A percentile compares a stretch with the other conserved stretches of the same genome.
Conservation (phyloP, 2,329 filamentous ascomycete species). For the Thermomyces lanuginosus region DNA sequence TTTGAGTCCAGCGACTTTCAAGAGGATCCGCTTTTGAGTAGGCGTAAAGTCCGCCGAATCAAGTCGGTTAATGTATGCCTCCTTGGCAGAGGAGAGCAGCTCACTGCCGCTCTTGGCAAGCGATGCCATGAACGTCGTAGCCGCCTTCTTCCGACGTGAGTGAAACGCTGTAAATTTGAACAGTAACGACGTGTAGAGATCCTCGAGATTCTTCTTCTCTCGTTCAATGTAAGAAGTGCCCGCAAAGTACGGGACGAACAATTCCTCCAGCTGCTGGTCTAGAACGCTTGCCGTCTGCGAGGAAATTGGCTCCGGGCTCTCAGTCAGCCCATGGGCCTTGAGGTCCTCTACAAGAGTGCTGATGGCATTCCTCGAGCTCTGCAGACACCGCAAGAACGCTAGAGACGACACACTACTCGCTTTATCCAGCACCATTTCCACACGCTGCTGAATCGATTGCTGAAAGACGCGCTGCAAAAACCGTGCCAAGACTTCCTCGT, state of each 20-base stretch:
- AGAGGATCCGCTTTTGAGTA: constrained; percentile 78
- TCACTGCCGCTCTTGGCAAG: constrained; percentile 82
- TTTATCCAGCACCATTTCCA: constrained; percentile 93
- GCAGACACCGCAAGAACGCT: constrained; percentile 76
- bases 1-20: constrained; percentile 68
- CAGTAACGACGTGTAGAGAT: constrained; percentile 74
- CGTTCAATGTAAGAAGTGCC: constrained; percentile 50
- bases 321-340: constrained; percentile 84
- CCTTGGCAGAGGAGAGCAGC: constrained; percentile 69
- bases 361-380: constrained; percentile 82
- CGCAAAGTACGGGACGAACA: constrained; percentile 50
- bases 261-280: constrained; percentile 51
- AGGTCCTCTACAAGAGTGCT: constrained; percentile 76
- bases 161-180: constrained; percentile 98
- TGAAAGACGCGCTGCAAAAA: constrained; percentile 95
- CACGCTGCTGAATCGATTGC: constrained; percentile 87
- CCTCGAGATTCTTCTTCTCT: constrained; percentile 53
- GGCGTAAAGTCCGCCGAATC: constrained; percentile 77
- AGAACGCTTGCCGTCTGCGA: constrained; percentile 59
- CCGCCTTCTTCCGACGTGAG: constrained; percentile 59
- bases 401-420: constrained; percentile 81
- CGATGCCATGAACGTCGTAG: constrained; percentile 82
- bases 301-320: constrained; percentile 82
- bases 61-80: constrained; percentile 76
- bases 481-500: constrained; percentile 80